phyloP scores from a whole-genome alignment of 352 stramenopile species.

The Globisporangium abappressorium region DNA sequence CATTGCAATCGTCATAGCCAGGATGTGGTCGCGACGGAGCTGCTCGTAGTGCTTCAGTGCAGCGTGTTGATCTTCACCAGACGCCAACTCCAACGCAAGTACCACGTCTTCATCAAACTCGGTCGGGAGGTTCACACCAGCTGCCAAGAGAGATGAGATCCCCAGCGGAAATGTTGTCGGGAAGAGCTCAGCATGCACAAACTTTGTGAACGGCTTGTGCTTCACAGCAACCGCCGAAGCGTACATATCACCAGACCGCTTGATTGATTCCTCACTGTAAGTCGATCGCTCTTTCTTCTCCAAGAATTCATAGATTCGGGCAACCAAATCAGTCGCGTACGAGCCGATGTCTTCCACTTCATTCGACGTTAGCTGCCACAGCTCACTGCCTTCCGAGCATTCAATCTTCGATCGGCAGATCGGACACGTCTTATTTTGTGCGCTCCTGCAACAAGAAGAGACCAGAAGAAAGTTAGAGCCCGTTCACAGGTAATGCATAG shows the following conservation, averaged over 20 bases:
- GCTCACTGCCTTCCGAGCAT: slow-evolving; percentile 71
- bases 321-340: slow-evolving; percentile 75
- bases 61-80: slow-evolving; percentile 61
- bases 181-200: slow-evolving; percentile 52
- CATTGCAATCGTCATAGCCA: slow-evolving; percentile 52
- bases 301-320: slow-evolving; percentile 77
- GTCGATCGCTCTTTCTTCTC: slow-evolving; percentile 58
- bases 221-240: slow-evolving; percentile 41
- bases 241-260: slow-evolving; percentile 47
- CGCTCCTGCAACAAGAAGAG: slow-evolving; percentile 31
- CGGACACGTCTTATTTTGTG: slow-evolving; percentile 74
- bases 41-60: slow-evolving; percentile 66
- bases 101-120: slow-evolving; percentile 60
- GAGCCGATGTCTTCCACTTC: slow-evolving; percentile 69
- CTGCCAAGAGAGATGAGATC: slow-evolving; percentile 42
- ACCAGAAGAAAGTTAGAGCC: background rate
- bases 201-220: slow-evolving; percentile 45
- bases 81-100: slow-evolving; percentile 59
- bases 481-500: background rate
- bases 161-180: slow-evolving; percentile 46
- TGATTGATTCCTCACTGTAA: slow-evolving; percentile 41
- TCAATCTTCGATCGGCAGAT: slow-evolving; percentile 73
- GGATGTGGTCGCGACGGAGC: slow-evolving; percentile 44
- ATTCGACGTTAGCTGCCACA: slow-evolving; percentile 71
- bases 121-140: slow-evolving; percentile 32